Percentiles rank a stretch among this genome's conserved stretches.
These are phyloP conservation scores for Stropharia rugosoannulata DNA, from an alignment of 768 basidiomycete genomes.

Conservation along the genomic window DNA sequence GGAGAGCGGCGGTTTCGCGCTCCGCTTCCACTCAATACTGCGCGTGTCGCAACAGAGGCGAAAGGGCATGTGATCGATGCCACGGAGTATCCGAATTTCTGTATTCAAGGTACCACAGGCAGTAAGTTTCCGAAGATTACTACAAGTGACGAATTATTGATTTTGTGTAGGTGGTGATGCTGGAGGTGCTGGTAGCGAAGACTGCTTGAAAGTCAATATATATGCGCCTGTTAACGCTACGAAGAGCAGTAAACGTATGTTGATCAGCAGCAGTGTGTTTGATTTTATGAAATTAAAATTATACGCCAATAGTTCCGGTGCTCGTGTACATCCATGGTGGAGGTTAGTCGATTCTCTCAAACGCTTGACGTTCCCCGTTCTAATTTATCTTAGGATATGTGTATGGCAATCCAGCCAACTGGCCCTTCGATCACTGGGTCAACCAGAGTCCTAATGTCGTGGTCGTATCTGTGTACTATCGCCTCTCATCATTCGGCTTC, in stretches of 20 bases:
- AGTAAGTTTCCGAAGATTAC: constrained; percentile 26
- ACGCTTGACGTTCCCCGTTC: background rate
- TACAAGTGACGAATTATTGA: background rate
- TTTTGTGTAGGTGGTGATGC: constrained; percentile 43
- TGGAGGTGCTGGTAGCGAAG: constrained; percentile 66
- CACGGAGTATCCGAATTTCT: constrained; percentile 53
- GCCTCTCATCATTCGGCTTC: constrained; percentile 64
- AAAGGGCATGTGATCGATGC: constrained; percentile 47
- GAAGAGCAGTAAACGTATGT: constrained; percentile 45
- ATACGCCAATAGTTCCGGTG: constrained; percentile 35
- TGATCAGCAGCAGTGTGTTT: background rate
- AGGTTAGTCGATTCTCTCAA: constrained; percentile 21
- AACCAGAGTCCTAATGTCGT: constrained; percentile 62
- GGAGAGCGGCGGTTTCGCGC: constrained; percentile 51
- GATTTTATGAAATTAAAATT: background rate
- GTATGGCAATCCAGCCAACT: constrained; percentile 61
- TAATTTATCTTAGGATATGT: constrained; percentile 42
- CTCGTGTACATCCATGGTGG: constrained; percentile 52
- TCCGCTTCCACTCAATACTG: constrained; percentile 50
- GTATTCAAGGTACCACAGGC: constrained; percentile 56
- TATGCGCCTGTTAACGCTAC: constrained; percentile 53
- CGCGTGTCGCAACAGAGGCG: constrained; percentile 34
- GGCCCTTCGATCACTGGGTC: constrained; percentile 68
- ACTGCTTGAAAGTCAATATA: constrained; percentile 67
- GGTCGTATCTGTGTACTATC: constrained; percentile 67